These are phyloP conservation scores for Neonectria hederae DNA, from an alignment of 2,329 filamentous ascomycete genomes.

Conservation along the genomic window DNA sequence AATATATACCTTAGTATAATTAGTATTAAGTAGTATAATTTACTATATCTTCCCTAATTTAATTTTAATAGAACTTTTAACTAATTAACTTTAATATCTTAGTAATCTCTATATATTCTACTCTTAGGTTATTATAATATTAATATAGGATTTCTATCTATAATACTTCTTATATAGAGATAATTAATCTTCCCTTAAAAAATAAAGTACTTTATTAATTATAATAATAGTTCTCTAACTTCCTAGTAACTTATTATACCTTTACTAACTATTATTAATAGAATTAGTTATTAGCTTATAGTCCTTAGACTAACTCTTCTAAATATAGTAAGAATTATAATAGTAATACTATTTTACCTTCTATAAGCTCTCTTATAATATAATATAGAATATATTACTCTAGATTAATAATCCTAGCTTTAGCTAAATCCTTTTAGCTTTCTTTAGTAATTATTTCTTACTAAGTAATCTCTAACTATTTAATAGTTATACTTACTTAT, in stretches of 20 bases:
- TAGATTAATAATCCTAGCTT: neutral
- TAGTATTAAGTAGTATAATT: neutral
- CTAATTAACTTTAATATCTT: neutral
- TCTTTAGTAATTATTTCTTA: neutral
- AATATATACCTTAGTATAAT: neutral
- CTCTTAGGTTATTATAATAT: neutral
- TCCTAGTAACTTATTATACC: neutral
- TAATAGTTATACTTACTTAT: too few species aligned
- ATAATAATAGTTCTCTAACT: neutral
- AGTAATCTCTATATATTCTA: neutral
- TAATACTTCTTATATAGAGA: neutral
- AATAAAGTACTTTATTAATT: neutral
- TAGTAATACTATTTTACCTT: neutral
- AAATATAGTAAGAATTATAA: neutral
- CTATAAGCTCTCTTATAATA: neutral
- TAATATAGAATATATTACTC: neutral
- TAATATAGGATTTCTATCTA: too few species aligned
- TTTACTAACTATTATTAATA: neutral
- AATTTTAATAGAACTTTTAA: neutral
- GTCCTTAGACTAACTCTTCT: neutral
- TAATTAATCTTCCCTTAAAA: neutral
- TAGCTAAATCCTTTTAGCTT: neutral
- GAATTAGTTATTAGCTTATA: neutral
- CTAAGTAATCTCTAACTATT: too few species aligned
- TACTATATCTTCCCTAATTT: neutral